Base-by-base conservation (phyloP, 2,329 filamentous ascomycete species). In the Fusarium pseudograminearum region DNA sequence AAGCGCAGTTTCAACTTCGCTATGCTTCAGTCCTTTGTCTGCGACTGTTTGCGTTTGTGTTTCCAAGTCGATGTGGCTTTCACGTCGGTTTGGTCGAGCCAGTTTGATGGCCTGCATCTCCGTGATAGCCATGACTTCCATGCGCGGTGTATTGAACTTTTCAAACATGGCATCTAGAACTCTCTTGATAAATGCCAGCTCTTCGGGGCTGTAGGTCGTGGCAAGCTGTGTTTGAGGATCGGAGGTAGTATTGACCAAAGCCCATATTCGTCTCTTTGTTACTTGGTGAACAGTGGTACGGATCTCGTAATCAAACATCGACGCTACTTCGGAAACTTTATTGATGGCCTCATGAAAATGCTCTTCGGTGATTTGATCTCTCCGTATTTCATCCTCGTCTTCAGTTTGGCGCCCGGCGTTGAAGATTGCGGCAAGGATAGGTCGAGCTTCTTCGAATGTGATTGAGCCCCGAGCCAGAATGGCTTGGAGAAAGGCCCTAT, bases 111-210 rank as follows among this genome's bases (percentile, higher is more conserved):
- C 94, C 74, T 97, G 90, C 78, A 93, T 93, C 45, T 88, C 86
- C 15, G 89, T 91, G 5, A 98, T 83, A 5, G 93, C 94, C 87
- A 98, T 90, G 28, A 93, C 87, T 80, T 99, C 95, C 74, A 90
- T 88, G n/a, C 89, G 85, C 11, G 84, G 85, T 0, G 90, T 93
- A 76, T 98, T 98, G 82, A 93, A 90, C 22, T 88, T 91, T 69
- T 97, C 93, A 77, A 98, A 99, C 88, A 99, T 97, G 73, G 87
- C 89, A 78, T 98, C 94, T 1, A 99, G 86, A 5, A 98, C 79
- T 11, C 96, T 86, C 80, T 97, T 96, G 57, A 98, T 88, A 77
- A 93, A 99, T 1, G 92, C 89, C 33, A 98, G 92, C 81, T 98
- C 94, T 71, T 97, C 94, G 1, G 93, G 83, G 10, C 85, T 87